These are phyloP conservation scores for Fusarium chuoi DNA, from an alignment of 2,329 filamentous ascomycete genomes.

Conservation along the genomic window DNA sequence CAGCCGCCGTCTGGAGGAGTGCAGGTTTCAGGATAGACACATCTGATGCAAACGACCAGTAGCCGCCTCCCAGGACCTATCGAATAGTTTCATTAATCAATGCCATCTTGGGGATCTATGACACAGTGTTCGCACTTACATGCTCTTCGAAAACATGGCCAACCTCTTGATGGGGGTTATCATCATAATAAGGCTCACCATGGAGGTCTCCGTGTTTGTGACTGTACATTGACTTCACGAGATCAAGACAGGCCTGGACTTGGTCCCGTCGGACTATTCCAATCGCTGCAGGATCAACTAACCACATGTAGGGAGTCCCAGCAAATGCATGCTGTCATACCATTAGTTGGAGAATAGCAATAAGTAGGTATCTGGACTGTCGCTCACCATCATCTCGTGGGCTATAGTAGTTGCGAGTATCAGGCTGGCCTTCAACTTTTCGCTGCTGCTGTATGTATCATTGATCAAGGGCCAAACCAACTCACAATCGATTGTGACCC, in stretches of 20 bases:
- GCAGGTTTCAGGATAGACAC: neutral
- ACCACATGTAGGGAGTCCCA: conserved; percentile 21
- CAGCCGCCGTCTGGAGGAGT: conserved; percentile 26
- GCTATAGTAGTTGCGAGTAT: conserved; percentile 36
- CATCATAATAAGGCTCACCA: conserved; percentile 40
- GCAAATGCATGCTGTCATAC: conserved; percentile 33
- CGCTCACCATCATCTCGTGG: conserved; percentile 46
- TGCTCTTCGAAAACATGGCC: conserved; percentile 42
- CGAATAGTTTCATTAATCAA: neutral
- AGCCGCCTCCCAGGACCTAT: conserved; percentile 38
- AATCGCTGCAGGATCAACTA: conserved; percentile 19
- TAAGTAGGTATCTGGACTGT: neutral
- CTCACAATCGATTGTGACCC: conserved; percentile 28
- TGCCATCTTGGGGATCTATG: neutral
- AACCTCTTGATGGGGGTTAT: conserved; percentile 36
- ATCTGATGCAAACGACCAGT: conserved; percentile 25
- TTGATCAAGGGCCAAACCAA: conserved; percentile 42
- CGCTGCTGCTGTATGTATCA: conserved; percentile 35
- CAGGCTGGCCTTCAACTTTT: conserved; percentile 40
- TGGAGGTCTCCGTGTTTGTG: neutral
- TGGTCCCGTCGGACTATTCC: conserved; percentile 18
- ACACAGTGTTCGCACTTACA: neutral
- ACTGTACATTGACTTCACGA: conserved; percentile 18
- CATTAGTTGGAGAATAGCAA: neutral
- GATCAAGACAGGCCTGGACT: conserved; percentile 13